A percentile compares a stretch with the other conserved stretches of the same genome.
Conservation (phyloP, 371 early-diverging fungal species). For the Mortierella sp. region DNA sequence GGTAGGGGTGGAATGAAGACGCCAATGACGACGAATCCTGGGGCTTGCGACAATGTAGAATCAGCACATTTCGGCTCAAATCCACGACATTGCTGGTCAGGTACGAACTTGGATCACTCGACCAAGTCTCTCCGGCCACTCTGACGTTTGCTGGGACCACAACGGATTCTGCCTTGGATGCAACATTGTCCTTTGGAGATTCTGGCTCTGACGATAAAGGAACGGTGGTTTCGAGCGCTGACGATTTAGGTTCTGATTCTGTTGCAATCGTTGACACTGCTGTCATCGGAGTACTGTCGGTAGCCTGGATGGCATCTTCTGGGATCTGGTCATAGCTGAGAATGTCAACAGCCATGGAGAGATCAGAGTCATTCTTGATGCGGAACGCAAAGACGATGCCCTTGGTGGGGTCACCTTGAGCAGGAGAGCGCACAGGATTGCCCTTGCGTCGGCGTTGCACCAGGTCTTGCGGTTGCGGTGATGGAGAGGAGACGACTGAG, state of each 20-base stretch:
- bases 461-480: conserved; percentile 46
- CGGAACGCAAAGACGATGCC: conserved; percentile 51
- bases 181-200: neutral
- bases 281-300: neutral
- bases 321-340: conserved; percentile 39
- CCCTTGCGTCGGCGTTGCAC: conserved; percentile 48
- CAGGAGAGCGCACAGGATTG: conserved; percentile 49
- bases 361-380: conserved; percentile 48
- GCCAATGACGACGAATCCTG: conserved; percentile 24
- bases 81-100: conserved; percentile 45
- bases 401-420: conserved; percentile 46
- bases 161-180: conserved; percentile 12
- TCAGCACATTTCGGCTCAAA: conserved; percentile 45
- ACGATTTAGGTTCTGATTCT: conserved; percentile 5
- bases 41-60: conserved; percentile 51
- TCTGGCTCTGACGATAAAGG: neutral
- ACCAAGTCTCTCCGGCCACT: conserved; percentile 40
- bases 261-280: neutral
- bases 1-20: conserved; percentile 11
- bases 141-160: conserved; percentile 11
- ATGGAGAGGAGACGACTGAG: conserved; percentile 43
- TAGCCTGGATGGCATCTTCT: conserved; percentile 8
- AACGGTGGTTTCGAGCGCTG: conserved; percentile 1
- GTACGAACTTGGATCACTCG: conserved; percentile 49
- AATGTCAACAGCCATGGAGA: conserved; percentile 51